Conservation (phyloP, 1,139 yeast genomes). For the Scheffersomyces titani region DNA sequence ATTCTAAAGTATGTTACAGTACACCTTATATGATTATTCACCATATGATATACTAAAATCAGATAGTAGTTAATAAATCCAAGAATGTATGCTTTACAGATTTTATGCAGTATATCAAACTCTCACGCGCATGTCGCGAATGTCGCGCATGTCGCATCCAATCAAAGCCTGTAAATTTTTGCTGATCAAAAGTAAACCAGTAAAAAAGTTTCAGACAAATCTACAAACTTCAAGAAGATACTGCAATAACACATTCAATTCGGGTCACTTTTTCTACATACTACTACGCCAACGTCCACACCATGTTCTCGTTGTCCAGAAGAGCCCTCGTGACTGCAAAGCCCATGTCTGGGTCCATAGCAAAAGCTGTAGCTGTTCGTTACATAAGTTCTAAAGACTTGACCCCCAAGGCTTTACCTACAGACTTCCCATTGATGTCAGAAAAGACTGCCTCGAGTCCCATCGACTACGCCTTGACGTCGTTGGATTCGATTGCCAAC, state of each 20-base stretch:
- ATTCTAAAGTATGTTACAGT: too few species aligned
- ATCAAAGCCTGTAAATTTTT: slow-evolving; percentile 29
- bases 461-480: slow-evolving; percentile 82
- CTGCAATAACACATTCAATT: background rate
- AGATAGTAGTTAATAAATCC: too few species aligned
- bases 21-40: too few species aligned
- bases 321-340: slow-evolving; percentile 20
- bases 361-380: slow-evolving; percentile 19
- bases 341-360: slow-evolving; percentile 13
- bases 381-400: slow-evolving; percentile 44
- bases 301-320: slow-evolving; percentile 29
- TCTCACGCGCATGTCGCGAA: background rate
- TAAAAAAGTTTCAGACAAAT: background rate
- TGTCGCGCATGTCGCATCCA: slow-evolving; percentile 21
- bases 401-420: slow-evolving; percentile 44
- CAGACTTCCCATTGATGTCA: slow-evolving; percentile 49
- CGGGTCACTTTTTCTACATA: background rate
- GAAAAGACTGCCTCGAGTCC: slow-evolving; percentile 50
- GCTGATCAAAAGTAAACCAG: slow-evolving; percentile 24
- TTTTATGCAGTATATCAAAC: too few species aligned
- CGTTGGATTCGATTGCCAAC: slow-evolving; percentile 79
- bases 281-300: background rate
- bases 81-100: too few species aligned
- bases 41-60: too few species aligned
- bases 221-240: background rate